phyloP scores from a whole-genome alignment of 2,329 filamentous ascomycete genomes.

The Pseudophaeomoniella oleicola region DNA sequence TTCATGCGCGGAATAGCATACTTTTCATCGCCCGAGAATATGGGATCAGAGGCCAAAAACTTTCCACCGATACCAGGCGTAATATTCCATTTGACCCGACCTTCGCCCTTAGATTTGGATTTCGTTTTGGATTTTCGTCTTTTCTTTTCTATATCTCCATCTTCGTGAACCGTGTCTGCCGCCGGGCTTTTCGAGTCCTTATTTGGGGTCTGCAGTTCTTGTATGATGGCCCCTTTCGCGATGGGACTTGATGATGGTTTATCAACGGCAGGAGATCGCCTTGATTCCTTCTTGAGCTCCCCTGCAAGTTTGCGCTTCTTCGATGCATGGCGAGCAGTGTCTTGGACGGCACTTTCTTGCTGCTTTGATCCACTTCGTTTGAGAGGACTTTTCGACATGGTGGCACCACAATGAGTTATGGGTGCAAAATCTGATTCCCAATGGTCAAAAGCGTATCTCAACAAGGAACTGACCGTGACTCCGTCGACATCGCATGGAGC shows the following conservation, averaged over 20 bases:
- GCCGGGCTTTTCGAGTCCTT: neutral
- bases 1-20: conserved; percentile 16
- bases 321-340: conserved; percentile 2
- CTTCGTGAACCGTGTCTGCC: neutral
- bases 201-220: neutral
- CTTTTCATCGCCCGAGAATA: conserved; percentile 44
- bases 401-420: no score
- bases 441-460: no score
- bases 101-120: neutral
- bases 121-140: neutral
- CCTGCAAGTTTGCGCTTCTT: conserved; percentile 12
- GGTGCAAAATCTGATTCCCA: no score
- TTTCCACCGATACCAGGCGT: conserved; percentile 26
- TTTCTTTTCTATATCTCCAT: neutral
- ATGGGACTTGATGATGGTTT: neutral
- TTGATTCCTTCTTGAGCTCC: neutral
- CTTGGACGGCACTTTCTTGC: neutral
- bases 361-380: neutral
- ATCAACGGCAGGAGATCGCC: neutral
- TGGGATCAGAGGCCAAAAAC: conserved; percentile 40
- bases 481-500: no score
- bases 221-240: neutral
- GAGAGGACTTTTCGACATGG: neutral
- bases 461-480: no score
- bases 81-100: neutral